Percentiles rank a stretch among this genome's conserved stretches.
Conservation (phyloP, 2,329 filamentous ascomycete species). For the Penicillium psychrosexuale region DNA sequence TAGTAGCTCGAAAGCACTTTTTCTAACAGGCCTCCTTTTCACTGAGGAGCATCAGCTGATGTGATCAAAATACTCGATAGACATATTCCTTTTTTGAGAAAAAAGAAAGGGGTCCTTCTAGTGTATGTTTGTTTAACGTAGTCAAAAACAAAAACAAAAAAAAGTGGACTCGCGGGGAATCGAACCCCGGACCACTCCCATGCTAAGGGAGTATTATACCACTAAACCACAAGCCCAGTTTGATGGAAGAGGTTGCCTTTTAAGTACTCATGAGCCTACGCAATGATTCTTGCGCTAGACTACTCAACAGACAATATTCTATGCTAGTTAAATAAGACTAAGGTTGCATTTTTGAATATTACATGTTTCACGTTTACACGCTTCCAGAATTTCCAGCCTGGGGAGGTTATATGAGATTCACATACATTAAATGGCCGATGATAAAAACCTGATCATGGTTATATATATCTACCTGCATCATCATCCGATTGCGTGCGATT, state of each 20-base stretch:
- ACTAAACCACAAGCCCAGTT: slow-evolving; percentile 45
- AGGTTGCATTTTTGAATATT: not conserved
- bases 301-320: not conserved
- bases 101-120: not conserved
- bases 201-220: slow-evolving; percentile 50
- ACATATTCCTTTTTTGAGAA: not conserved
- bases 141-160: slow-evolving; percentile 5
- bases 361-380: not conserved
- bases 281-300: too few relatives aligned
- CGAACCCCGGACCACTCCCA: slow-evolving; percentile 50
- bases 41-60: not conserved
- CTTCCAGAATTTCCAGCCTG: too few relatives aligned
- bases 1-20: not conserved
- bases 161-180: slow-evolving; percentile 49
- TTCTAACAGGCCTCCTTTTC: not conserved
- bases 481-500: not conserved
- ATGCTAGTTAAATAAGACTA: not conserved
- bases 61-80: not conserved
- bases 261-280: not conserved
- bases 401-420: not conserved
- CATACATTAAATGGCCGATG: too few relatives aligned
- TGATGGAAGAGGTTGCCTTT: not conserved
- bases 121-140: not conserved
- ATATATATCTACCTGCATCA: not conserved
- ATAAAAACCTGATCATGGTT: not conserved